phyloP scores from a whole-genome alignment of 495 filamentous ascomycete genomes.

The Aspergillus cristatus region DNA sequence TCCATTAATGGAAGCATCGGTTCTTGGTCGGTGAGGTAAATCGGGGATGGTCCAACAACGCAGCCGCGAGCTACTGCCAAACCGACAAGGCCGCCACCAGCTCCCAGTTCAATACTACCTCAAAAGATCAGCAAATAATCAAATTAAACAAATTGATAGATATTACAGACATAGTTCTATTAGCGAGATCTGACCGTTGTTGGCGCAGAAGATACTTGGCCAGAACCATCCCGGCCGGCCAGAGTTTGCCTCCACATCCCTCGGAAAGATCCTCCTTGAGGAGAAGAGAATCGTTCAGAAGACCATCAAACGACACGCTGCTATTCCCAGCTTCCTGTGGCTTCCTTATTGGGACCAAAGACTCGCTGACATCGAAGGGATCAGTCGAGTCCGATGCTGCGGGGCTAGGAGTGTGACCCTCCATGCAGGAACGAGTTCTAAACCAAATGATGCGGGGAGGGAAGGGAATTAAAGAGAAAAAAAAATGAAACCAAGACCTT shows the following conservation, averaged over 20 bases:
- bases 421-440: slow-evolving; percentile 3
- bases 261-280: slow-evolving; percentile 76
- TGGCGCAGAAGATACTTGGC: slow-evolving; percentile 72
- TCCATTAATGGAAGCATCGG: slow-evolving; percentile 77
- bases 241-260: slow-evolving; percentile 86
- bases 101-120: slow-evolving; percentile 78
- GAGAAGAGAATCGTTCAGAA: slow-evolving; percentile 57
- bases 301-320: slow-evolving; percentile 60
- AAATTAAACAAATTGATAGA: slow-evolving; percentile 1
- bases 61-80: slow-evolving; percentile 33
- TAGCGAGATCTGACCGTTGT: slow-evolving; percentile 48
- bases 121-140: slow-evolving; percentile 5
- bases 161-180: slow-evolving; percentile 63
- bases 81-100: slow-evolving; percentile 83
- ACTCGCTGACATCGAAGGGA: slow-evolving; percentile 47
- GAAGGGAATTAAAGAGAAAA: neutral
- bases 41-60: slow-evolving; percentile 20
- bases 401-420: neutral
- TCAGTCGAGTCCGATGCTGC: slow-evolving; percentile 11
- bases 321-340: slow-evolving; percentile 57
- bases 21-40: slow-evolving; percentile 78
- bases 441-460: neutral
- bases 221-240: slow-evolving; percentile 88
- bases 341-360: slow-evolving; percentile 54
- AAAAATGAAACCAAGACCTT: neutral